Evolutionary conservation across 2,329 filamentous ascomycete genomes (phyloP), one percentile per base, ranked within the genome.

Genomic region (Furcasterigmium sp.): DNA sequence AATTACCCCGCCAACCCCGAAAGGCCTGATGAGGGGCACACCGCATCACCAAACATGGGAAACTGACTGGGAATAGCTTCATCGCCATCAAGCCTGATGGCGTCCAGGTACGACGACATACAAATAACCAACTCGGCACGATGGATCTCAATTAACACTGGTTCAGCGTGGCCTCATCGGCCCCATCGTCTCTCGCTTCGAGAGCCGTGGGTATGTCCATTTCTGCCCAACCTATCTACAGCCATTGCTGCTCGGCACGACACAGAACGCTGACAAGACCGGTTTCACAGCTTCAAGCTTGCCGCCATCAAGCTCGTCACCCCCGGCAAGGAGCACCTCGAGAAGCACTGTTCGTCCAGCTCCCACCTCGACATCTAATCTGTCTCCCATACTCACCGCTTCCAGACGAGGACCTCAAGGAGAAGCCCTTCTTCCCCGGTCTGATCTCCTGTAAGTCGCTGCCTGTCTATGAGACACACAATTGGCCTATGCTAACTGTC

Each of bases 21-120:
- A 26, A 7, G 23, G 7, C 23, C 23, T 26, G 7, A 26, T 38
- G 44, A 41, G 46, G 37, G 43, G 46, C 45, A 46, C 46, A 46
- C 39, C 42, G 14, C 37, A 37, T 34, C 41, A 42, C 20, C 17
- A 26, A 42, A 20, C 30, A 14, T 13, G n/a, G 15, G 25, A 15
- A 40, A 25, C 46, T 51, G 37, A 51, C 46, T 13, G 29, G 34
- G 40, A 18, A 43, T 35, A 97, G 91, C 78, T 97, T 97, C 87
- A 97, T 97, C 82, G 93, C 93, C 69, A 89, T 98, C 83, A 98
- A 98, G 90, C 93, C 91, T 61, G 93, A 97, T 76, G 93, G 93
- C 72, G 93, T 97, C 76, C 93, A 96, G 85, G 90, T 95, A 84
- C 58, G 74, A 48, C 47, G 37, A 38, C 41, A 34, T 30, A 18